These are phyloP conservation scores for Suillus subluteus DNA, from an alignment of 768 basidiomycete species.

Conservation along the genomic window DNA sequence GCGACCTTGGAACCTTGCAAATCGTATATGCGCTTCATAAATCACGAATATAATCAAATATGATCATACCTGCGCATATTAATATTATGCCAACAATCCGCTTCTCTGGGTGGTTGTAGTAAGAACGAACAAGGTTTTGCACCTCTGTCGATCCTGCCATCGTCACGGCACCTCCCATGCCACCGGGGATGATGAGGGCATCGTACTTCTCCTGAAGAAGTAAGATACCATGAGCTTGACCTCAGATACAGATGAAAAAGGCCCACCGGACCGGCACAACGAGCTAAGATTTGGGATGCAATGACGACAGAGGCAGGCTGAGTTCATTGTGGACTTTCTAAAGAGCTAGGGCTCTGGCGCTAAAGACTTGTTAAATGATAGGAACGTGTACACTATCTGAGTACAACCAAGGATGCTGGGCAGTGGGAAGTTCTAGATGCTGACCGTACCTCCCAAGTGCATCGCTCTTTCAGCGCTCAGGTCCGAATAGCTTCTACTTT, in stretches of 20 bases:
- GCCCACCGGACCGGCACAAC: constrained; percentile 54
- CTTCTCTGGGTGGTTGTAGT: constrained; percentile 32
- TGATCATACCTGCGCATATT: constrained; percentile 70
- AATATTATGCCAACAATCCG: constrained; percentile 79
- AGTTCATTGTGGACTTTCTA: constrained; percentile 13
- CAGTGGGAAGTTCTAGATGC: too few relatives aligned
- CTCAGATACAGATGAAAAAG: background rate
- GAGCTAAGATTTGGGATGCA: constrained; percentile 56
- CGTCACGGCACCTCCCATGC: constrained; percentile 76
- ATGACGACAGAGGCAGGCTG: constrained; percentile 57
- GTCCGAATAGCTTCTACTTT: too few relatives aligned
- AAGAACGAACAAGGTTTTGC: constrained; percentile 63
- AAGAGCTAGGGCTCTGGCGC: background rate
- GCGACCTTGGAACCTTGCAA: constrained; percentile 70
- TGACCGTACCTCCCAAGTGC: too few relatives aligned
- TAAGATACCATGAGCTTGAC: background rate
- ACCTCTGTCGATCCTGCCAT: constrained; percentile 62
- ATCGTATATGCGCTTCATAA: background rate
- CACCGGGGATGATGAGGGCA: constrained; percentile 75
- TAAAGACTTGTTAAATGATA: constrained; percentile 21
- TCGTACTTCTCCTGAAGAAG: constrained; percentile 61
- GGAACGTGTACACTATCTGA: constrained; percentile 60
- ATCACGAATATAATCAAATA: background rate
- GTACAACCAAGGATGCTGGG: constrained; percentile 58
- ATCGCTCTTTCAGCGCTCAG: too few relatives aligned